A percentile compares a stretch with the other conserved stretches of the same genome.
Evolutionary conservation across 441 rosid genomes (phyloP).

Genomic region (Populus tomentosa): DNA sequence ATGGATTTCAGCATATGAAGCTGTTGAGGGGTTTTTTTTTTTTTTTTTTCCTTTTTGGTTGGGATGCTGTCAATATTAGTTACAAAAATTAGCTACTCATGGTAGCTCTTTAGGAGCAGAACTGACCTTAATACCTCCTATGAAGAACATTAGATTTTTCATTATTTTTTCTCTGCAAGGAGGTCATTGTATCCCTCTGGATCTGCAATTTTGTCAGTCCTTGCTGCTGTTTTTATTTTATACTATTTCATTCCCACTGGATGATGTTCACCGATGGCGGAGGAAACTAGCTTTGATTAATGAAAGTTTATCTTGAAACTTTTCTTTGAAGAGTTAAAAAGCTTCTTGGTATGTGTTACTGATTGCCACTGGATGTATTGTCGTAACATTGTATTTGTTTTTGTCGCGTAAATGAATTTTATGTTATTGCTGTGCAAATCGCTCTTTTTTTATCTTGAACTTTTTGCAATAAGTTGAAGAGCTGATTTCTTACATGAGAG

Average conservation of each 20-base stretch:
- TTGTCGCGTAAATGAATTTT: neutral
- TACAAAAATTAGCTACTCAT: conserved; percentile 5
- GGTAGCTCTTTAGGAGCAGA: conserved; percentile 16
- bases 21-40: neutral
- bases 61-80: conserved; percentile 7
- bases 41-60: neutral
- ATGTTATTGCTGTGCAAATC: neutral
- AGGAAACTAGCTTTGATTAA: neutral
- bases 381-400: neutral
- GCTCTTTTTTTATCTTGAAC: neutral
- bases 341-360: neutral
- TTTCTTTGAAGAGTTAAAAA: neutral
- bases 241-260: neutral
- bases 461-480: neutral
- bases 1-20: conserved; percentile 3
- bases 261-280: neutral
- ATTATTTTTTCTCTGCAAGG: neutral
- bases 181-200: conserved; percentile 3
- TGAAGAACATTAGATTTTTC: conserved; percentile 7
- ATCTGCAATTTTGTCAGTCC: neutral
- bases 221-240: neutral
- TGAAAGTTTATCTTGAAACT: neutral
- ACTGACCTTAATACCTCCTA: conserved; percentile 21
- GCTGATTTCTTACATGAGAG: neutral
- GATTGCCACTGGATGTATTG: neutral